phyloP scores from a whole-genome alignment of 2,329 filamentous ascomycete genomes.

The Botrytis fragariae region DNA sequence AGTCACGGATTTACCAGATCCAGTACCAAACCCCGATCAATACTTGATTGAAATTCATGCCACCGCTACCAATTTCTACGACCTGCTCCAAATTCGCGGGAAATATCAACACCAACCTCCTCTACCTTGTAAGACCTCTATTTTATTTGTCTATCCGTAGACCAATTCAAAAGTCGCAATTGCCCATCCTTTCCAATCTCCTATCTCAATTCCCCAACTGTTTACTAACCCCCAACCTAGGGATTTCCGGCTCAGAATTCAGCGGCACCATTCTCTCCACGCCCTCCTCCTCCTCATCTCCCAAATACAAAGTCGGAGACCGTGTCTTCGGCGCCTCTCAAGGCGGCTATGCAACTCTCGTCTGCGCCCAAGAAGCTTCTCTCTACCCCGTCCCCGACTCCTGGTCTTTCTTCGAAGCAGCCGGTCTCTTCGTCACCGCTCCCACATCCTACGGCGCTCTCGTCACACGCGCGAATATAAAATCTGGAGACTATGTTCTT shows the following conservation, averaged over 20 bases:
- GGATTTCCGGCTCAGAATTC: constrained; percentile 82
- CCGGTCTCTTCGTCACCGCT: constrained; percentile 86
- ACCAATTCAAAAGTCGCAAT: too few relatives aligned
- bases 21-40: constrained; percentile 66
- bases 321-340: constrained; percentile 84
- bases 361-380: constrained; percentile 62
- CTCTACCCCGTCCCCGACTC: constrained; percentile 73
- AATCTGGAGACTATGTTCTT: constrained; percentile 80
- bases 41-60: constrained; percentile 88
- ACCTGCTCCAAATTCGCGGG: constrained; percentile 89
- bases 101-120: constrained; percentile 91
- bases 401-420: constrained; percentile 82
- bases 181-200: too few relatives aligned
- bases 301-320: constrained; percentile 72
- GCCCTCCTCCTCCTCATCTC: constrained; percentile 51
- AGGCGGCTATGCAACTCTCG: constrained; percentile 79
- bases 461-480: constrained; percentile 72
- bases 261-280: constrained; percentile 70
- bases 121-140: constrained; percentile 78
- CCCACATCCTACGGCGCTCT: constrained; percentile 86
- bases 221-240: background rate
- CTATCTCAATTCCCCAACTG: background rate
- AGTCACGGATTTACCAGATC: constrained; percentile 72
- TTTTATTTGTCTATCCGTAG: too few relatives aligned
- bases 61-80: constrained; percentile 93